Percentiles rank a stretch among this genome's conserved stretches.
These are phyloP conservation scores for Backusella circina DNA, from an alignment of 192 early-diverging fungal species.

Conservation along the genomic window DNA sequence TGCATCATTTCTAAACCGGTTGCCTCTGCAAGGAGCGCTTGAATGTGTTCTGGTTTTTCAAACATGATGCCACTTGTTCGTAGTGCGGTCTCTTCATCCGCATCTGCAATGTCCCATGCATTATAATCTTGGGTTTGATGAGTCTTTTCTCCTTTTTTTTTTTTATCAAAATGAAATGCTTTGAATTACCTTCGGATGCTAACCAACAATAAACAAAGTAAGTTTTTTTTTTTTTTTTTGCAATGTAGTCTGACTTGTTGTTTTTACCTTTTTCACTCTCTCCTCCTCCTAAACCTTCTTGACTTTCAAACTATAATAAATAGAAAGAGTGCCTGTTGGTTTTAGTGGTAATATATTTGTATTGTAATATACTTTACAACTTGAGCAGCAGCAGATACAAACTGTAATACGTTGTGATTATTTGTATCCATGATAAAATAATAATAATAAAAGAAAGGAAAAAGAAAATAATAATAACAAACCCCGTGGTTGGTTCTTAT, in stretches of 20 bases:
- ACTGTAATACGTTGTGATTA: slow-evolving; percentile 34
- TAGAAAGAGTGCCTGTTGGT: not conserved
- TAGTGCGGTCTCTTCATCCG: not conserved
- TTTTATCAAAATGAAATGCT: too few relatives aligned
- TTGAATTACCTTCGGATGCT: not conserved
- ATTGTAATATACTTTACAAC: slow-evolving; percentile 20
- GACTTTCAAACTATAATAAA: slow-evolving; percentile 16
- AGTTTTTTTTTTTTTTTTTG: not conserved
- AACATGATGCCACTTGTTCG: not conserved
- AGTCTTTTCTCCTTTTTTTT: not conserved
- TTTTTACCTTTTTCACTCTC: not conserved
- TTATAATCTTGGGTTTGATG: not conserved
- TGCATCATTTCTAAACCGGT: slow-evolving; percentile 6
- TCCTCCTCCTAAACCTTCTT: slow-evolving; percentile 18
- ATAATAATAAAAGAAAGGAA: not conserved
- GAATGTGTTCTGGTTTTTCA: slow-evolving; percentile 6
- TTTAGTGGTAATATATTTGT: too few relatives aligned
- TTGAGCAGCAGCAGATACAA: slow-evolving; percentile 35
- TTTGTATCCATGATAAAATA: slow-evolving; percentile 21
- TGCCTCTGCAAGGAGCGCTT: slow-evolving; percentile 28
- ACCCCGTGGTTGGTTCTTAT: too few relatives aligned
- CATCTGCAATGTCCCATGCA: slow-evolving; percentile 7
- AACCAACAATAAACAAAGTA: not conserved
- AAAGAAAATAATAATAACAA: not conserved
- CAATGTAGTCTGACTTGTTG: not conserved